A percentile compares a stretch with the other conserved stretches of the same genome.
phyloP scores from a whole-genome alignment of 257 asterid genomes.

The Lycium barbarum region DNA sequence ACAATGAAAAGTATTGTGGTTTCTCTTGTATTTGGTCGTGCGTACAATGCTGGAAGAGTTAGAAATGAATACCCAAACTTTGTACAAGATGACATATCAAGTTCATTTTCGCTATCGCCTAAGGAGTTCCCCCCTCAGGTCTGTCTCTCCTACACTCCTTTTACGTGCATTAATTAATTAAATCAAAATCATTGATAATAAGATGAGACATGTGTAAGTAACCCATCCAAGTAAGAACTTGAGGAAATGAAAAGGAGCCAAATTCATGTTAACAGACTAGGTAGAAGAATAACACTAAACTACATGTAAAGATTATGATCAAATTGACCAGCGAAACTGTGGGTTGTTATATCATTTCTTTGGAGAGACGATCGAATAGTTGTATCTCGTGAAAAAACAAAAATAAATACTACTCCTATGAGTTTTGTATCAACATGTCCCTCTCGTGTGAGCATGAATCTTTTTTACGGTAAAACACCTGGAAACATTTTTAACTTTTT shows the following conservation, averaged over 20 bases:
- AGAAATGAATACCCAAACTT: not conserved
- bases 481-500: not conserved
- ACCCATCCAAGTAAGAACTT: too few species aligned
- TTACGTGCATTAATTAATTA: not conserved
- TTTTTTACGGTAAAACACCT: not conserved
- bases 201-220: too few species aligned
- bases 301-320: too few species aligned
- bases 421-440: not conserved
- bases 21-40: constrained; percentile 21
- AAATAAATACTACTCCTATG: too few species aligned
- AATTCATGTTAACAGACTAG: too few species aligned
- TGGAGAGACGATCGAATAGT: not conserved
- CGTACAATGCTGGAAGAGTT: not conserved
- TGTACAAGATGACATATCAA: constrained; percentile 21
- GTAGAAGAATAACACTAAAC: too few species aligned
- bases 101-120: not conserved
- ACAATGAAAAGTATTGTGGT: not conserved
- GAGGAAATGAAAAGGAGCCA: too few species aligned
- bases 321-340: not conserved
- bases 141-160: not conserved
- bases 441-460: not conserved
- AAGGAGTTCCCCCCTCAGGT: constrained; percentile 29
- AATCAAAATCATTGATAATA: too few species aligned
- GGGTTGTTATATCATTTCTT: too few species aligned
- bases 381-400: not conserved